Evolutionary conservation across 108 stramenopile genomes (phyloP).

Genomic region (Pseudonitzschia delicatissima): DNA sequence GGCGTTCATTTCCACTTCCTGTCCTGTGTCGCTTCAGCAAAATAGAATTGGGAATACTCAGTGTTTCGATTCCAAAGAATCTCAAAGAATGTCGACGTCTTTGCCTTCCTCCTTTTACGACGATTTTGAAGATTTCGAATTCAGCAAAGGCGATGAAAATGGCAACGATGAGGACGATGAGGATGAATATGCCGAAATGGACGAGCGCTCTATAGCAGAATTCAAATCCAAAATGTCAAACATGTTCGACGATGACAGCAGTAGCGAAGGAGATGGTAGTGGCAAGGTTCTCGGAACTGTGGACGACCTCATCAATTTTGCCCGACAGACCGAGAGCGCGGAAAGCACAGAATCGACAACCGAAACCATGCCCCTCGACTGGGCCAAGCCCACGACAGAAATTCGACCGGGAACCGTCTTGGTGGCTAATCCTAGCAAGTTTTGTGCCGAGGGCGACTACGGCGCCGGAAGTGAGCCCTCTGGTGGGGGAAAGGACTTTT

Average conservation of each 20-base stretch:
- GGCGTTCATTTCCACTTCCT: not conserved
- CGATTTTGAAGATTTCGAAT: slow-evolving; percentile 61
- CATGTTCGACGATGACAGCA: slow-evolving; percentile 43
- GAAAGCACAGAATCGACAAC: slow-evolving; percentile 14
- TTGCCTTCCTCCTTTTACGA: slow-evolving; percentile 38
- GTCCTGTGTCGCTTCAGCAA: too few relatives aligned
- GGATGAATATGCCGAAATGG: slow-evolving; percentile 42
- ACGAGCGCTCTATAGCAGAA: slow-evolving; percentile 51
- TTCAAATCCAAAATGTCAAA: slow-evolving; percentile 51
- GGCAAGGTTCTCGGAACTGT: not conserved
- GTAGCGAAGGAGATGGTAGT: slow-evolving; percentile 24
- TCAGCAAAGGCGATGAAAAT: slow-evolving; percentile 38
- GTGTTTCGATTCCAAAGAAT: not conserved
- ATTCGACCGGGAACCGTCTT: slow-evolving; percentile 59
- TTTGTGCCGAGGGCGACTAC: slow-evolving; percentile 48
- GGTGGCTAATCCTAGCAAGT: slow-evolving; percentile 74
- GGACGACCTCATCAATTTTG: slow-evolving; percentile 62
- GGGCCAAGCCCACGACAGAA: slow-evolving; percentile 49
- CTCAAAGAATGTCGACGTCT: not conserved
- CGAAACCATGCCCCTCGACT: slow-evolving; percentile 32
- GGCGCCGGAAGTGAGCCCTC: slow-evolving; percentile 11
- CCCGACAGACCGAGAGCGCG: slow-evolving; percentile 29
- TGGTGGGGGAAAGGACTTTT: slow-evolving; percentile 10
- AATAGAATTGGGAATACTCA: not conserved
- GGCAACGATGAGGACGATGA: slow-evolving; percentile 65